Evolutionary conservation across 352 stramenopile species (phyloP), one percentile per base, ranked within the genome.

Genomic region (Lagenidium sp.): DNA sequence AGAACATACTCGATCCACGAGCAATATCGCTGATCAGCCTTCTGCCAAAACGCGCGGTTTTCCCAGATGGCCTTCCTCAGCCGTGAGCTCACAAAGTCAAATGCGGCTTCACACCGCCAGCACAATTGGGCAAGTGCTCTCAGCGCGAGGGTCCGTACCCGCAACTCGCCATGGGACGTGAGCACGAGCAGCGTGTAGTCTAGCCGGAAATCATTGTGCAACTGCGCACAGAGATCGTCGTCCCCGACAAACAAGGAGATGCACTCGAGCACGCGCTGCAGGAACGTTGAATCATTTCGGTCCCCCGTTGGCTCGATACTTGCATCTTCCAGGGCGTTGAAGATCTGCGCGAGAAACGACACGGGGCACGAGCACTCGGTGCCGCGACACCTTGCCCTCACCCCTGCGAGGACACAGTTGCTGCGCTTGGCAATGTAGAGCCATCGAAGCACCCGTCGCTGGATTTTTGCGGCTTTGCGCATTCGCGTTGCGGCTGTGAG

Each of bases 381-480:
- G 28, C 28, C 8, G 15, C 8, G 8, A 8, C 28, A 32, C 8
- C 28, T 18, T 32, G 15, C 28, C 20, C n/a, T 39, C 8, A 8
- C 23, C n/a, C 6, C 29, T 20, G 7, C 44, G 35, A 29, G 45
- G 28, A 15, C 11, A 32, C 7, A 22, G 34, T 16, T 52, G 35
- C 4, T 8, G 2, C 46, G 35, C 28, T 40, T 44, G 16, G 51
- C 47, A 1, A 47, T 44, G 29, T 65, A 61, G 23, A 65, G 20
- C 56, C 56, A 65, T 12, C 53, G 46, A n/a, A 65, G 29, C 11
- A 65, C 44, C 4, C 22, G 20, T 7, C 36, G 52, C 30, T 65
- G 56, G 22, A 65, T 65, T 22, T 54, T 47, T 1, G 28, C 31
- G 2, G 56, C 51, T 38, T 65, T 65, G 0, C 52, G 47, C 12